Evolutionary conservation across 768 basidiomycete genomes (phyloP), one percentile per base, ranked within the genome.

Genomic region (Phaeotremella skinneri): DNA sequence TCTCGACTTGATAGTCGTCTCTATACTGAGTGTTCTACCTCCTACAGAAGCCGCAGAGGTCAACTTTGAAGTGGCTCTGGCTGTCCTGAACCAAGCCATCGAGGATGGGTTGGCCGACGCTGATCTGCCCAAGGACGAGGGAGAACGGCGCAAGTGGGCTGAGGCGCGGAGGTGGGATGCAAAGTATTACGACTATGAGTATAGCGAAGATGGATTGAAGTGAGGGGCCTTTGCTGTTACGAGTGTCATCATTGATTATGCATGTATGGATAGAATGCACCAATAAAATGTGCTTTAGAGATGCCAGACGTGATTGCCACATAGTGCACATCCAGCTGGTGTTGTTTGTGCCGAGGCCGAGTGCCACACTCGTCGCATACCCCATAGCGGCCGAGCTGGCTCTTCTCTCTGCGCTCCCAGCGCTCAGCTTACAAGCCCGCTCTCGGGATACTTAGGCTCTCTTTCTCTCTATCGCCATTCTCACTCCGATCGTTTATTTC

Each of bases 31-130:
- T 21, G 16, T 9, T 39, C n/a, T 39, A 37, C 26, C 43, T 9
- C 11, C 31, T 13, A 3, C 51, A 70, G 73, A 74, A 49, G 71
- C 73, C 0, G 87, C 87, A 0, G 66, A 72, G 9, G 85, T 89
- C 31, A 90, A 88, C 71, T 84, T 88, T 57, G 87, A 90, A 71
- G 82, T 91, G n/a, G 89, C 85, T 0, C 79, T 89, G 0, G 88
- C 88, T 0, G 90, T 93, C 14, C 84, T 88, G 0, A 84, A 89
- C 72, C 83, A 87, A 61, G 87, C 90, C 0, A 81, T 89, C 27
- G 80, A 83, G 27, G 90, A 93, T 68, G 89, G 87, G 1, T 80
- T 79, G 42, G 84, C 85, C 0, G 78, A 79, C 11, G 83, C 84
- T 4, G 75, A 82, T 13, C 54, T 61, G 30, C 72, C 68, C 17